Evolutionary conservation across 768 basidiomycete genomes (phyloP).

Genomic region (Peribolospora kevripleyi): DNA sequence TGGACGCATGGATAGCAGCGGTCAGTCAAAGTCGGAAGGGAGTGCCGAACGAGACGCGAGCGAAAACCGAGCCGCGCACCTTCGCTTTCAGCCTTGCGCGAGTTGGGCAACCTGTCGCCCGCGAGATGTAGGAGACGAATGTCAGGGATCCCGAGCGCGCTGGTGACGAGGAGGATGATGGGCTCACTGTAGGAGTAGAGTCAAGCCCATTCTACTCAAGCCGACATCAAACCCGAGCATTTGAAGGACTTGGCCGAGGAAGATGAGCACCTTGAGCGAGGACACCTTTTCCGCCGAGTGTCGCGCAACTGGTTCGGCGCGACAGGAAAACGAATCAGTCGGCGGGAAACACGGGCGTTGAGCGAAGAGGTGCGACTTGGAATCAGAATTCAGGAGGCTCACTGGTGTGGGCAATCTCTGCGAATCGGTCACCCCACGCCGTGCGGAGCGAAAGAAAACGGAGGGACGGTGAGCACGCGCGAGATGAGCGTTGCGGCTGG

Average conservation of each 20-base stretch:
- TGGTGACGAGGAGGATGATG: not conserved
- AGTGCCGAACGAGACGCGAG: not conserved
- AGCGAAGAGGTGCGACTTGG: too few relatives aligned
- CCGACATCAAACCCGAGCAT: constrained; percentile 34
- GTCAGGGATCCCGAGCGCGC: not conserved
- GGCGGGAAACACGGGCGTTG: too few relatives aligned
- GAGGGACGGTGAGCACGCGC: constrained; percentile 29
- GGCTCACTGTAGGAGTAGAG: constrained; percentile 27
- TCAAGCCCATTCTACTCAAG: constrained; percentile 28
- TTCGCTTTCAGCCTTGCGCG: constrained; percentile 56
- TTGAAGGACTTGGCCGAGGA: constrained; percentile 24
- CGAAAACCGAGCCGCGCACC: constrained; percentile 22
- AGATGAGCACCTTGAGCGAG: constrained; percentile 20
- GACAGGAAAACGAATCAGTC: not conserved
- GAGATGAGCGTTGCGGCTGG: constrained; percentile 24
- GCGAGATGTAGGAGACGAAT: too few relatives aligned
- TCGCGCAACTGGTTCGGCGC: constrained; percentile 19
- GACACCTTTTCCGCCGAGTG: constrained; percentile 23
- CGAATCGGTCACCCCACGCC: not conserved
- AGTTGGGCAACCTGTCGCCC: constrained; percentile 43
- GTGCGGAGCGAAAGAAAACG: not conserved
- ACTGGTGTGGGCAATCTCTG: constrained; percentile 9
- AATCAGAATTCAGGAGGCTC: too few relatives aligned
- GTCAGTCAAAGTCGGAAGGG: not conserved
- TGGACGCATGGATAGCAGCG: not conserved